Evolutionary conservation across 2,329 filamentous ascomycete genomes (phyloP).

Genomic region (Falciphora oryzae): DNA sequence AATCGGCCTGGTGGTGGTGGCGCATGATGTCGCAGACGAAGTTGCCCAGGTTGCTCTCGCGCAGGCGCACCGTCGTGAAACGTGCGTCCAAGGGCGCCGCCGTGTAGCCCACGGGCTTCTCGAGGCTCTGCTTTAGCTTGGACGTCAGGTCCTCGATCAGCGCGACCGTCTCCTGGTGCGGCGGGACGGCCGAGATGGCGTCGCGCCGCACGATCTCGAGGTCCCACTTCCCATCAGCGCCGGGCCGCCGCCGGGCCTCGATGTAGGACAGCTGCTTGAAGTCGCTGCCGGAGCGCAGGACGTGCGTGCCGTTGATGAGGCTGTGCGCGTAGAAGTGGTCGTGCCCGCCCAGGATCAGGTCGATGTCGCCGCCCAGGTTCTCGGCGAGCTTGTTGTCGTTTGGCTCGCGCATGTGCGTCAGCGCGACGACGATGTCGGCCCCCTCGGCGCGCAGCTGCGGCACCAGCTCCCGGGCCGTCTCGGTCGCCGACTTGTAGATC

Average conservation of each 20-base stretch:
- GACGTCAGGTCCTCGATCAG: constrained; percentile 66
- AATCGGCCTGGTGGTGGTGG: constrained; percentile 74
- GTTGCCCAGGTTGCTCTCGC: constrained; percentile 81
- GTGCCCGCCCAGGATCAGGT: constrained; percentile 83
- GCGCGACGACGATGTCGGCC: constrained; percentile 73
- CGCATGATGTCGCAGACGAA: constrained; percentile 92
- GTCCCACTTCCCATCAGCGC: constrained; percentile 53
- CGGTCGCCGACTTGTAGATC: constrained; percentile 72
- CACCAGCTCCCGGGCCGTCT: constrained; percentile 69
- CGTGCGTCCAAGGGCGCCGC: constrained; percentile 76
- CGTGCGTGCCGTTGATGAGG: constrained; percentile 71
- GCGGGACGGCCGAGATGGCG: constrained; percentile 60
- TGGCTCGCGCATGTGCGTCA: constrained; percentile 82
- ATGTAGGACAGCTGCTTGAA: constrained; percentile 92
- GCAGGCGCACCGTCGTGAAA: constrained; percentile 72
- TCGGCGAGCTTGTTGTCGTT: constrained; percentile 83
- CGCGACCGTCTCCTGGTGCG: constrained; percentile 54
- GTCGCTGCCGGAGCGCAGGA: constrained; percentile 82
- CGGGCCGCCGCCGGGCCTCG: constrained; percentile 58
- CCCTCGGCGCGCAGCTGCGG: constrained; percentile 68
- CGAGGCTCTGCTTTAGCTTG: constrained; percentile 67
- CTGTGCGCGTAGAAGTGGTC: constrained; percentile 84
- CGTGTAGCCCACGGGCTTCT: constrained; percentile 80
- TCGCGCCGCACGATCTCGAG: constrained; percentile 73
- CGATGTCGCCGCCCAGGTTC: constrained; percentile 66